Percentiles rank a stretch among this genome's conserved stretches.
Evolutionary conservation across 1,284 basidiomycete genomes (phyloP).

Genomic region (Neolentinus lepideus): DNA sequence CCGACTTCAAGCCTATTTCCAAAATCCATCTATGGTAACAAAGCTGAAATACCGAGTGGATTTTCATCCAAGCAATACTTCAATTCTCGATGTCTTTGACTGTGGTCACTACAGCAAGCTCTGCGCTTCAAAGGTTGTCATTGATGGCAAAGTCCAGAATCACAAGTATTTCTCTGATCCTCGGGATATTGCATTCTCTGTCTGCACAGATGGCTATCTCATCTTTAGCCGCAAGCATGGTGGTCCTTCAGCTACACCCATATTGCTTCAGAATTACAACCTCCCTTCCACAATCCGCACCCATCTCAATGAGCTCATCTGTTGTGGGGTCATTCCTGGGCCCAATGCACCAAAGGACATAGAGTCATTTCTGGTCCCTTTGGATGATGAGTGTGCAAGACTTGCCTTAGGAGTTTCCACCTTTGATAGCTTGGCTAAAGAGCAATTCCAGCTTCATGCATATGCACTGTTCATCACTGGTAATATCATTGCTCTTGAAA

Average conservation of each 20-base stretch:
- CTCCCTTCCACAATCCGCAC: slow-evolving; percentile 20
- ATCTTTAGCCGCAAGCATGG: slow-evolving; percentile 15
- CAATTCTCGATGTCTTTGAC: slow-evolving; percentile 27
- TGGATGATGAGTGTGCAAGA: slow-evolving; percentile 19
- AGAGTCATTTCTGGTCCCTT: slow-evolving; percentile 21
- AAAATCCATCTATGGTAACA: too few species aligned
- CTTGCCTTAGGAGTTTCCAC: slow-evolving; percentile 22
- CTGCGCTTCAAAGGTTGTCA: slow-evolving; percentile 10
- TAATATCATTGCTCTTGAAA: slow-evolving; percentile 24
- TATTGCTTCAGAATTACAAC: slow-evolving; percentile 24
- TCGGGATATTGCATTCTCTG: slow-evolving; percentile 22
- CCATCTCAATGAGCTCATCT: slow-evolving; percentile 18
- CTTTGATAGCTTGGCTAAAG: slow-evolving; percentile 12
- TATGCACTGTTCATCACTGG: slow-evolving; percentile 19
- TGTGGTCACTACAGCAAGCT: slow-evolving; percentile 18
- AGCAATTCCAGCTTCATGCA: slow-evolving; percentile 19
- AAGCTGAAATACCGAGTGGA: too few species aligned
- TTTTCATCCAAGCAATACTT: slow-evolving; percentile 9
- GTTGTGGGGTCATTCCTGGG: slow-evolving; percentile 27
- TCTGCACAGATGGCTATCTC: slow-evolving; percentile 22
- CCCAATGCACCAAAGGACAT: slow-evolving; percentile 22
- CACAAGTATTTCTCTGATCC: slow-evolving; percentile 21
- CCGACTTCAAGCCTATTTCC: slow-evolving; percentile 19
- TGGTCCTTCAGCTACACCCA: slow-evolving; percentile 19
- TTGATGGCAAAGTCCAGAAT: slow-evolving; percentile 15